Base-by-base conservation (phyloP, 2,329 filamentous ascomycete species). In the Phyllosticta citriasiana region DNA sequence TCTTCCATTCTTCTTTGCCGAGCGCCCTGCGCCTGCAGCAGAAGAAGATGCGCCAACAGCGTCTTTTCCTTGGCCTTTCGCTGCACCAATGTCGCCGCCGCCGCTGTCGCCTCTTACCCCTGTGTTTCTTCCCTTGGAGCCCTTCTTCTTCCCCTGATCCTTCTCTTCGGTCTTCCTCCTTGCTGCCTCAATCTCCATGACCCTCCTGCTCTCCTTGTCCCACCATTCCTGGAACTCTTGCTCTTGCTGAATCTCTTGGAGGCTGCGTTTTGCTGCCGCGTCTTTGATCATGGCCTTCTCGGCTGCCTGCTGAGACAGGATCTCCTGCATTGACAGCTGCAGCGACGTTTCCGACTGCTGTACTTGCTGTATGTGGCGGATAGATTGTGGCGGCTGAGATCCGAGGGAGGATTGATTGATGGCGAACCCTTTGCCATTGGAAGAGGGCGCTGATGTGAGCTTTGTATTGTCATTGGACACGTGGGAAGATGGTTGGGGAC, bases 201-300 rank as follows among this genome's bases (percentile, higher is more conserved):
- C 83, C 27, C 88, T 81, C 63, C 82, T 81, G 67, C 87, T 91
- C 73, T 96, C 92, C 64, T 88, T 86, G 66, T 95, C 90, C 91
- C 91, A 96, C 91, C 92, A 96, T 71, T 95, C 87, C 71, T 97
- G 90, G 71, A 99, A 99, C 57, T 91, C 91, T 71, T 99, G 94
- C 74, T 99, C 94, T 66, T 94, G 86, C 72, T 99, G 94, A 63
- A 99, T 99, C 65, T 97, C 94, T 69, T 95, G 87, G 30, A 99
- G 77, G 65, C 89, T 94, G 61, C 93, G 84, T 75, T 96, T 97
- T 2, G 91, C 89, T 10, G 86, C 86, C 0, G 91, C 90, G 71
- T 96, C 92, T 59, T 85, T 87, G 63, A 95, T 86, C 19, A 84
- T 83, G 62, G 91, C 85, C 70, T 95, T 94, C 71, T 97, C 92